Base-by-base conservation (phyloP, 257 asterid genomes). In the Anisodus acutangulus region DNA sequence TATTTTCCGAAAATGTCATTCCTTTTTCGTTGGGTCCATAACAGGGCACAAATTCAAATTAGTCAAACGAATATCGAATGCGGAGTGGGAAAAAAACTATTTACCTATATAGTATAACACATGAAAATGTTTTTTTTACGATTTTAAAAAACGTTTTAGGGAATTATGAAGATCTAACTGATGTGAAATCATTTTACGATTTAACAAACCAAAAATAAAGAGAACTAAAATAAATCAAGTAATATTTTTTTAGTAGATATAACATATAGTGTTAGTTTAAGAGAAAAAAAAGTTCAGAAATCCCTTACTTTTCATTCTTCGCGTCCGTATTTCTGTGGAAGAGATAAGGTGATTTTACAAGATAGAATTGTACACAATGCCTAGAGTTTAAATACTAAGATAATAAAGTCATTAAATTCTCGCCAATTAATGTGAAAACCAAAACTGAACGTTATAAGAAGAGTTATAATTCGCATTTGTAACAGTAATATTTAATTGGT, bases 401-500 rank as follows among this genome's bases (percentile, higher is more conserved):
- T 31, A 31, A 31, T 31, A 31, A 31, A 31, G 35, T 31, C 2
- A 31, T 49, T 74, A 74, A 74, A 10, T n/a, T 72, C 41, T n/a
- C 17, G 59, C 7, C 45, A 49, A 72, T 74, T 49, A 74, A 49
- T 74, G 12, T 51, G 62, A 74, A 12, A 49, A 49, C 8, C 0
- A 49, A 49, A 74, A 74, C 81, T 74, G 45, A 74, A 49, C 13
- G 49, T 19, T 3, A 10, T 45, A 10, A 58, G 26, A 15, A 58
- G 16, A 2, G 63, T 58, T 58, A 58, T 58, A 22, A 58, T 8
- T 74, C 8, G 26, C 35, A 12, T 76, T 3, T 71, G 13, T 76
- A 76, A 76, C 81, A 76, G 63, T 51, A 51, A 12, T 51, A 51
- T 49, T 76, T 76, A 76, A 26, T 26, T 22, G 63, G 26, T 19